Evolutionary conservation across 2,329 filamentous ascomycete species (phyloP), one percentile per base, ranked within the genome.

Genomic region (Aaosphaeria arxii): DNA sequence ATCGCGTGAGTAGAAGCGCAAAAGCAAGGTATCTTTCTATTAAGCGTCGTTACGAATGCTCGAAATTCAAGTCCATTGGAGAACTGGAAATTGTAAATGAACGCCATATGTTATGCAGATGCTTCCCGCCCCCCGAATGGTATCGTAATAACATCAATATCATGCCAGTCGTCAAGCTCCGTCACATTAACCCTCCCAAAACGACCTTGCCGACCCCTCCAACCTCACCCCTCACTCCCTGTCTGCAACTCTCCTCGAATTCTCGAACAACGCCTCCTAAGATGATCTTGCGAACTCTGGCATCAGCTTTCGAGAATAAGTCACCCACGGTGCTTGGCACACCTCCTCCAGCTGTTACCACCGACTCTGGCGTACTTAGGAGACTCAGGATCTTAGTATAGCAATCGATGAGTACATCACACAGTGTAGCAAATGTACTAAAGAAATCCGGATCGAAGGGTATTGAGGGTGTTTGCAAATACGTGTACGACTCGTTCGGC

Each of bases 381-480:
- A 99, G 76, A 40, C 77, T 78, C 60, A 95, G 76, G 30, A 99
- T 82, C 46, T 85, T 83, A 33, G 85, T 84, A 72, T 99, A 99
- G 63, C 86, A 89, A 69, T 97, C 94, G 60, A 96, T 95, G 52
- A 99, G 75, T 3, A 95, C 89, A 66, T 99, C 94, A 74, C 94
- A 97, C 5, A 99, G 78, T 9, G 94, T 96, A 11, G 91, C 87
- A 73, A 97, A 97, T 0, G 91, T 96, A 74, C 95, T 91, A 70
- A 92, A 94, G 63, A 96, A 99, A 71, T 99, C 94, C 0, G 94
- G 94, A 55, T 97, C 91, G 64, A 99, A 99, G 0, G 94, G 94
- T 42, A 99, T 74, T 11, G 85, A 87, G 0, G 94, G 94, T n/a
- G 92, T 97, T 17, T 96, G 79, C 1, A 99, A 78, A 67, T 92